phyloP scores from a whole-genome alignment of 2,329 filamentous ascomycete species.

The Rutstroemia sp. region DNA sequence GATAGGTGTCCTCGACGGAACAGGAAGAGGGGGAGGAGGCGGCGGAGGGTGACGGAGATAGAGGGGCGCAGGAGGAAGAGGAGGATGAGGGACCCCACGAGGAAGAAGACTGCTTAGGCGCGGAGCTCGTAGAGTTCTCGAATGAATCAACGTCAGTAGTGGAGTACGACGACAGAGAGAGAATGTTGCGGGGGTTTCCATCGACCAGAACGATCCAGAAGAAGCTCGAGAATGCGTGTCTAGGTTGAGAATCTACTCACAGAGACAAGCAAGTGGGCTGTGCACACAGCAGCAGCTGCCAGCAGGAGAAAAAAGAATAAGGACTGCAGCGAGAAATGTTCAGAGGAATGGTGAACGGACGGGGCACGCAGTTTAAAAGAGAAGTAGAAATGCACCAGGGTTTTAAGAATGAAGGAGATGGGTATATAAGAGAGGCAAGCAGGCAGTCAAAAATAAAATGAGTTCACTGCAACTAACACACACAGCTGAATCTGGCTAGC shows the following conservation, averaged over 20 bases:
- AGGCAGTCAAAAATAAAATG: neutral
- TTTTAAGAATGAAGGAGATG: conserved; percentile 28
- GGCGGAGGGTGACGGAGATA: no score
- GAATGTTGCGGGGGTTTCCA: conserved; percentile 23
- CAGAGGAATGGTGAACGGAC: conserved; percentile 25
- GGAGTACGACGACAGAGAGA: conserved; percentile 14
- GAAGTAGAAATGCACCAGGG: conserved; percentile 16
- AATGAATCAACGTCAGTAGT: conserved; percentile 20
- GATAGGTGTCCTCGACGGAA: conserved; percentile 8
- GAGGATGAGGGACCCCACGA: no score
- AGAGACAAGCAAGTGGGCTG: conserved; percentile 8
- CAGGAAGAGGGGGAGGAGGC: no score
- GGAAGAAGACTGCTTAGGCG: conserved; percentile 22
- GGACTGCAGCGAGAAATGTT: conserved; percentile 29
- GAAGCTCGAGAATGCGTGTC: conserved; percentile 26
- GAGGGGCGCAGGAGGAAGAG: no score
- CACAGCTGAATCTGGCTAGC: conserved; percentile 9
- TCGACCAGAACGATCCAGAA: conserved; percentile 10
- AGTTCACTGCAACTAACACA: neutral
- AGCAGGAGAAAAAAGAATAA: conserved; percentile 23
- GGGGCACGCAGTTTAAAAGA: conserved; percentile 10
- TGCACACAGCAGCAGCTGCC: conserved; percentile 13
- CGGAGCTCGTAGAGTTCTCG: conserved; percentile 10
- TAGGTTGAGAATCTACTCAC: conserved; percentile 17
- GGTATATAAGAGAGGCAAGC: conserved; percentile 23